These are phyloP conservation scores for Clarireedia paspali DNA, from an alignment of 2,329 filamentous ascomycete species.

Conservation along the genomic window DNA sequence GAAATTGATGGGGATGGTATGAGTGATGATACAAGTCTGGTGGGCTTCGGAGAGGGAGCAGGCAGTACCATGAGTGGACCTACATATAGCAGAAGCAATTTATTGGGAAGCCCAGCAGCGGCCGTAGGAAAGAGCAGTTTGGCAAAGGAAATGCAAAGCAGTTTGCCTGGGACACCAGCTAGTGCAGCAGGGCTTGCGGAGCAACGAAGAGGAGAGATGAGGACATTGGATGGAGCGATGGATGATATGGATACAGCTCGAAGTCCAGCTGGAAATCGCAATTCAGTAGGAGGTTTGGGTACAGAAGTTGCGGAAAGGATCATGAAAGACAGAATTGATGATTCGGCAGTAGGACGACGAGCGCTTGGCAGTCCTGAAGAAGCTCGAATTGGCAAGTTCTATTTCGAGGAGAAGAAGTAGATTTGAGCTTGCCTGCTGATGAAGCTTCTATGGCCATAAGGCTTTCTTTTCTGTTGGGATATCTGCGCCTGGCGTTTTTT, in stretches of 20 bases:
- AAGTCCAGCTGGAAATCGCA: background rate
- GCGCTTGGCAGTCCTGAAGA: constrained; percentile 38
- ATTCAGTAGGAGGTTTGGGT: constrained; percentile 11
- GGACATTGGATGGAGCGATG: constrained; percentile 58
- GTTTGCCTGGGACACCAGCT: constrained; percentile 15
- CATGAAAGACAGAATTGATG: constrained; percentile 50
- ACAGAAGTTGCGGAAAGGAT: constrained; percentile 57
- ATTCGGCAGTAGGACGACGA: constrained; percentile 24
- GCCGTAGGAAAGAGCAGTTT: constrained; percentile 27
- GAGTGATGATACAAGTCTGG: constrained; percentile 81
- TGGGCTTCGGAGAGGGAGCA: constrained; percentile 89
- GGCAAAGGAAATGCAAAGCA: constrained; percentile 17
- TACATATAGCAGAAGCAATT: constrained; percentile 49
- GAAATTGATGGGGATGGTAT: constrained; percentile 45
- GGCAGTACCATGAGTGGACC: constrained; percentile 78
- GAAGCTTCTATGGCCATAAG: no score
- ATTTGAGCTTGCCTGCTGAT: background rate
- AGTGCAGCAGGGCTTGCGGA: constrained; percentile 28
- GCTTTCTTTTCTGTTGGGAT: no score
- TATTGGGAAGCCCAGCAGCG: constrained; percentile 26
- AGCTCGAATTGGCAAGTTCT: constrained; percentile 47
- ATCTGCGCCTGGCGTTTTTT: no score
- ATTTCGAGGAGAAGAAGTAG: constrained; percentile 46
- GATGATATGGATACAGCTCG: constrained; percentile 58
- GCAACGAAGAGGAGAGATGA: constrained; percentile 50